Evolutionary conservation across 768 basidiomycete species (phyloP), one percentile per base, ranked within the genome.

Genomic region (Mycena chlorophos): DNA sequence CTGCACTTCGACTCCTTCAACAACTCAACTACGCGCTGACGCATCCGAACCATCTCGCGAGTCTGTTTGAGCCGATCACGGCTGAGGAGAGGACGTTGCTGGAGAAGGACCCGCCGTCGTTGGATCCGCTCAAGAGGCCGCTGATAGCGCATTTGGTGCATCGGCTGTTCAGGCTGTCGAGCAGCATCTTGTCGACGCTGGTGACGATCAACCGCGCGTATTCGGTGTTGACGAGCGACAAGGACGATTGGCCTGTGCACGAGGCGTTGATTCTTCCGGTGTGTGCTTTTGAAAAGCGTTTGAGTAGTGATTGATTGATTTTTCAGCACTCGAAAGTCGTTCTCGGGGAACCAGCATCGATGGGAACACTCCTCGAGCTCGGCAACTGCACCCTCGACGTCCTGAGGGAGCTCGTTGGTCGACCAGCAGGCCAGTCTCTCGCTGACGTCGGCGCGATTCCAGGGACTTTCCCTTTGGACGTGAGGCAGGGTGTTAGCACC

Each of bases 11-110:
- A 28, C 81, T 96, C 23, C 76, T 97, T 1, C 92, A 94, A 65
- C 89, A 94, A 60, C 72, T 97, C 58, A 94, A 94, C 69, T 94
- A 94, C 61, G 89, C 91, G 0, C 78, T 96, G 45, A 88, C 91
- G 0, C 94, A 98, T 69, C 94, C 94, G 5, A 90, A 94, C 64
- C 88, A 94, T 63, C 79, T 97, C 13, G 85, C 88, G 1, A 87
- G 86, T 60, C 75, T 91, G 25, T 76, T 95, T 62, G 91, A 95
- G 55, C 87, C 92, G 5, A 78, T 90, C 14, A 88, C 88, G 0
- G 67, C 79, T 2, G 91, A 92, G 12, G 94, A 96, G 63, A 81
- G 88, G 5, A 71, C 71, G 0, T 76, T 77, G 47, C 75, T 91
- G 46, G 89, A 94, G 63, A 86, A 85, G 58, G 87, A 89, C 43